Evolutionary conservation across 2,329 filamentous ascomycete species (phyloP), one percentile per base, ranked within the genome.

Genomic region (Cladophialophora chaetospira): DNA sequence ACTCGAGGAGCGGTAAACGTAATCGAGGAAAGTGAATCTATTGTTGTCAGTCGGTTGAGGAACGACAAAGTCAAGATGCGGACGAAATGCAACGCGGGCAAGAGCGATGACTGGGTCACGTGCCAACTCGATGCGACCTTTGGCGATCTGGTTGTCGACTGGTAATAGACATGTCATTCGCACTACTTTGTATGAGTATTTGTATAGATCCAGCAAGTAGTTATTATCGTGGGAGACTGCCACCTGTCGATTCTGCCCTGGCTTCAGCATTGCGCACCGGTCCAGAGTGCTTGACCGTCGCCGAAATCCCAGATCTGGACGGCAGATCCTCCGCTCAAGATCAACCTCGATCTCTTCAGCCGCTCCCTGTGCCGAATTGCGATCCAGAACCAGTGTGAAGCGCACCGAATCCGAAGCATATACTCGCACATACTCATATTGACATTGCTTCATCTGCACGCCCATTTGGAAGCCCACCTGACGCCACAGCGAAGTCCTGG

Each of bases 241-340:
- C 5, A 11, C n/a, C 17, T 44, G 21, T 28, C n/a, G 17, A 10
- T 28, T 23, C 19, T 28, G 19, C 11, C 33, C 31, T 50, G n/a
- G n/a, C 31, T 42, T 21, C 33, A 28, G 36, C 28, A 35, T 33
- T 52, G 54, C 54, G 45, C 54, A 44, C 49, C 25, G 33, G 43
- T 40, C 38, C 35, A 48, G n/a, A 55, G 35, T 57, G 55, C 55
- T 58, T 45, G 49, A 49, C 55, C 55, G 49, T 53, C 48, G 55
- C 50, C 26, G 23, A 57, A 50, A 57, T 57, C 54, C 49, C 47
- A 54, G 51, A 54, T 54, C 51, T 50, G 50, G 44, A 17, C 49
- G 49, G 49, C 49, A 53, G 38, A 21, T 58, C 50, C 33, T 51
- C 48, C 48, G 33, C 13, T 19, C 21, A 15, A 49, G 46, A 35